A percentile compares a stretch with the other conserved stretches of the same genome.
These are phyloP conservation scores for Suillus subluteus DNA, from an alignment of 768 basidiomycete species.

Conservation along the genomic window DNA sequence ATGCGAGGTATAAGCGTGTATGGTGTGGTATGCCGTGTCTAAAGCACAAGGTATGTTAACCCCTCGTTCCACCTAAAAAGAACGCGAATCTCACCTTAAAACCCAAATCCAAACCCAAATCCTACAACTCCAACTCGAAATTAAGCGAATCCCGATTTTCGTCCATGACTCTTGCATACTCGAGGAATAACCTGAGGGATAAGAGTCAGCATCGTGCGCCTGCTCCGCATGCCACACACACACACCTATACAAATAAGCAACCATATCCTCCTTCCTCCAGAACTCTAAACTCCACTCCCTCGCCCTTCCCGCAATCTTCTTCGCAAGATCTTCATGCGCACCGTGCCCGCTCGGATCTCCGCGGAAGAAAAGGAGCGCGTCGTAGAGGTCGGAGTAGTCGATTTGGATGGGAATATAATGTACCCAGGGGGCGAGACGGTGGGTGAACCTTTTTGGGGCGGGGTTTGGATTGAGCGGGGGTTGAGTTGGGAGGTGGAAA, in stretches of 20 bases:
- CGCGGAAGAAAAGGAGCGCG: slow-evolving; percentile 68
- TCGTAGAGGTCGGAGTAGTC: slow-evolving; percentile 70
- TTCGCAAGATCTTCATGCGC: slow-evolving; percentile 60
- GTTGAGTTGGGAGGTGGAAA: background rate
- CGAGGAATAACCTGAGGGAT: slow-evolving; percentile 45
- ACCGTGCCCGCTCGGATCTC: slow-evolving; percentile 57
- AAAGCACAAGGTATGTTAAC: background rate
- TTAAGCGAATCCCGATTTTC: slow-evolving; percentile 43
- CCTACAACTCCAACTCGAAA: background rate
- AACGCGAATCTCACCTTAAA: background rate
- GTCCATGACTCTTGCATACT: slow-evolving; percentile 55
- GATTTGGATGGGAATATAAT: slow-evolving; percentile 65
- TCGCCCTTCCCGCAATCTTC: slow-evolving; percentile 54
- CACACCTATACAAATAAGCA: slow-evolving; percentile 58
- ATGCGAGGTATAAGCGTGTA: background rate
- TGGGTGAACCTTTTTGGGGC: slow-evolving; percentile 46
- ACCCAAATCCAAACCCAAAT: background rate
- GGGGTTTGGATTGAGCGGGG: background rate
- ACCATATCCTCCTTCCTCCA: slow-evolving; percentile 62
- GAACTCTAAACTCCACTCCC: slow-evolving; percentile 52
- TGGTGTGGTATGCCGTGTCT: background rate
- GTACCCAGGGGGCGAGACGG: slow-evolving; percentile 62
- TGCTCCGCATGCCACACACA: background rate
- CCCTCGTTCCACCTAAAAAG: background rate
- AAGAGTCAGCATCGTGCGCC: background rate